phyloP scores from a whole-genome alignment of 176 grass and related monocot genomes.

The Miscanthus lutarioriparius region DNA sequence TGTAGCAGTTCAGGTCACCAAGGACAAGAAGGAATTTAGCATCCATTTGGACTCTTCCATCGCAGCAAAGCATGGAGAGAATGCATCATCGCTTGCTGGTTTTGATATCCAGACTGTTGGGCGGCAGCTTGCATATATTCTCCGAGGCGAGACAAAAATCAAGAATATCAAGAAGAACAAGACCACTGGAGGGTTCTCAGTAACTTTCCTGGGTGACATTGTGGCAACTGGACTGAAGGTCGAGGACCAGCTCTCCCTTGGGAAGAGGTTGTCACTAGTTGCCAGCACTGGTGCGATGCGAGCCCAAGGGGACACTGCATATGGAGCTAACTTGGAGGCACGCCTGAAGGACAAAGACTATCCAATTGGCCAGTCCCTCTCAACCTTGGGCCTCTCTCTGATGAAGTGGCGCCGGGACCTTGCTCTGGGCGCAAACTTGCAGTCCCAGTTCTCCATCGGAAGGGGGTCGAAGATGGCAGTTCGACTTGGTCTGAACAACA shows the following conservation, averaged over 20 bases:
- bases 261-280: constrained; percentile 66
- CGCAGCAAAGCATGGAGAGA: constrained; percentile 85
- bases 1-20: constrained; percentile 77
- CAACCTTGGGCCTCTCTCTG: constrained; percentile 76
- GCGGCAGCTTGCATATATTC: constrained; percentile 68
- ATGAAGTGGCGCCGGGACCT: constrained; percentile 77
- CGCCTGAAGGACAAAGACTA: constrained; percentile 77
- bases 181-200: constrained; percentile 77
- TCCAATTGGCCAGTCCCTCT: constrained; percentile 66
- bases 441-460: constrained; percentile 70
- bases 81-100: constrained; percentile 75
- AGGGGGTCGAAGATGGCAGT: constrained; percentile 80
- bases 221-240: constrained; percentile 84
- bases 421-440: constrained; percentile 83
- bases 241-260: constrained; percentile 80
- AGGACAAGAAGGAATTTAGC: constrained; percentile 96
- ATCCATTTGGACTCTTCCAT: constrained; percentile 94
- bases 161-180: constrained; percentile 94
- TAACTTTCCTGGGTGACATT: constrained; percentile 86
- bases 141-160: constrained; percentile 87
- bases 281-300: constrained; percentile 69
- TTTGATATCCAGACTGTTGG: constrained; percentile 92
- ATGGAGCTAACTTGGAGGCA: constrained; percentile 82
- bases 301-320: constrained; percentile 74
- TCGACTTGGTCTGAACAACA: constrained; percentile 81